Evolutionary conservation across 495 filamentous ascomycete genomes (phyloP).

Genomic region (Penicillium manginii): DNA sequence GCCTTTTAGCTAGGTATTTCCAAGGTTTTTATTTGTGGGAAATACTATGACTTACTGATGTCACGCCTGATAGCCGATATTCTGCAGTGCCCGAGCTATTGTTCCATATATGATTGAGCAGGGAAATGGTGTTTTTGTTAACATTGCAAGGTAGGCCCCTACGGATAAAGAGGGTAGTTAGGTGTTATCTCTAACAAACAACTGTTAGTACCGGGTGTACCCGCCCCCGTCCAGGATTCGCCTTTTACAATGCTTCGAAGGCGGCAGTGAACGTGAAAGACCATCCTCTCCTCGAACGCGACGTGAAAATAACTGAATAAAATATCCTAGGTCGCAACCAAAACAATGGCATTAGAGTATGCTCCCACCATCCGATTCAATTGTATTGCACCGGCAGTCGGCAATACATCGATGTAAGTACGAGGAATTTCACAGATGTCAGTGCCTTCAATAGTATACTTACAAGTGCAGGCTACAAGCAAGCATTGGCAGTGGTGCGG

Average conservation of each 20-base stretch:
- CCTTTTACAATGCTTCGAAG: constrained; percentile 42
- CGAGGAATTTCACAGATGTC: background rate
- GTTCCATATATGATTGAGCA: constrained; percentile 17
- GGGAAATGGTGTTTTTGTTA: constrained; percentile 15
- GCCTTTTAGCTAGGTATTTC: background rate
- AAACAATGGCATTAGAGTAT: constrained; percentile 29
- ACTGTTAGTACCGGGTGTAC: constrained; percentile 13
- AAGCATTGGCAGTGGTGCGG: constrained; percentile 6
- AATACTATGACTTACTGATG: background rate
- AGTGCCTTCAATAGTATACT: background rate
- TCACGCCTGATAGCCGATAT: constrained; percentile 13
- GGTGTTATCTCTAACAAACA: background rate
- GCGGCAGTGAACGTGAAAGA: constrained; percentile 40
- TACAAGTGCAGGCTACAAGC: background rate
- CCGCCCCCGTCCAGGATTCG: constrained; percentile 9
- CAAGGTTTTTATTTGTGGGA: too few relatives aligned
- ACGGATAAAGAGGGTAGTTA: background rate
- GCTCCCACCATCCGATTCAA: constrained; percentile 16
- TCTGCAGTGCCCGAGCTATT: constrained; percentile 9
- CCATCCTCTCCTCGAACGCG: background rate
- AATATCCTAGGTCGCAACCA: constrained; percentile 15
- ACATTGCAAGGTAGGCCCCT: constrained; percentile 11
- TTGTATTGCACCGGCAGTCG: constrained; percentile 18
- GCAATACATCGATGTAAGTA: constrained; percentile 16
- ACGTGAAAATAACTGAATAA: background rate